Evolutionary conservation across 2,329 filamentous ascomycete genomes (phyloP).

Genomic region (Beauveria caledonica): DNA sequence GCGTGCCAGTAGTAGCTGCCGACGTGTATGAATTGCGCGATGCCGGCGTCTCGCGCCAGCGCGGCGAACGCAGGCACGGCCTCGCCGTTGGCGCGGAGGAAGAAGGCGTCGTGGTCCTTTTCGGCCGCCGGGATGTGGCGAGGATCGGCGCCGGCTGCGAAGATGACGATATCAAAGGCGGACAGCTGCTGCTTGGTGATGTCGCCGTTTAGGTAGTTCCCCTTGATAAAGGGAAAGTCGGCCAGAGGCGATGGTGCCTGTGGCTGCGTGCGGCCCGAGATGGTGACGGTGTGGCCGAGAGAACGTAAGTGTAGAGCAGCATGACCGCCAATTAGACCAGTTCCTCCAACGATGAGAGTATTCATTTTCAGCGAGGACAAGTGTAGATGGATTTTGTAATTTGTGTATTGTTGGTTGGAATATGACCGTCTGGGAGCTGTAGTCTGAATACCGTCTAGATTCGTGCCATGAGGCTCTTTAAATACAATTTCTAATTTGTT

Average conservation of each 20-base stretch:
- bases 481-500: no score
- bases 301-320: neutral
- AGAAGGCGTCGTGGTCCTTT: neutral
- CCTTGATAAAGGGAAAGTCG: neutral
- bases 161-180: neutral
- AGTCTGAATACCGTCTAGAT: no score
- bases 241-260: neutral
- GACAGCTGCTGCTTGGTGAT: neutral
- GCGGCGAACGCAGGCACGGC: neutral
- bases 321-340: neutral
- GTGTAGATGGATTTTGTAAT: neutral
- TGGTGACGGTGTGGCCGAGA: neutral
- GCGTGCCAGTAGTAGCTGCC: neutral
- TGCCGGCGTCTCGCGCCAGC: neutral
- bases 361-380: neutral
- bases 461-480: no score
- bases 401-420: neutral
- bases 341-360: neutral
- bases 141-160: neutral
- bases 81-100: neutral
- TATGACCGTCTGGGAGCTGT: neutral
- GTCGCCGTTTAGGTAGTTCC: neutral
- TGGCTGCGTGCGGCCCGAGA: neutral
- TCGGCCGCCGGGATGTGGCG: neutral
- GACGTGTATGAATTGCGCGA: neutral